A percentile compares a stretch with the other conserved stretches of the same genome.
Conservation (phyloP, 163 green algal genomes). For the Coccomyxa subellipsoidea region DNA sequence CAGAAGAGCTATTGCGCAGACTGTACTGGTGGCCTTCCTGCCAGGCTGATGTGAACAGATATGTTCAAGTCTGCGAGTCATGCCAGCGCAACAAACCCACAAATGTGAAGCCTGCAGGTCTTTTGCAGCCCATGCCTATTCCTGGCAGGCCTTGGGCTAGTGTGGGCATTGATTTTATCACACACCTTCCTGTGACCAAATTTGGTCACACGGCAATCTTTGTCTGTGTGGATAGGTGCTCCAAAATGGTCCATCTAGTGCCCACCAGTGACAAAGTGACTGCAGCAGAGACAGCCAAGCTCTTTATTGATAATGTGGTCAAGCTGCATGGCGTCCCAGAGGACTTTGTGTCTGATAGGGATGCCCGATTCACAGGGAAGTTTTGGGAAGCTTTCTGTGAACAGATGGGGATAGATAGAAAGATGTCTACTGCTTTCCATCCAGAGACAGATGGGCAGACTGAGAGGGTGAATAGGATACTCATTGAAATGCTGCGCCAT, state of each 20-base stretch:
- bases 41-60: slow-evolving; percentile 20
- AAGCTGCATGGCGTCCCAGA: slow-evolving; percentile 43
- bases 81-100: slow-evolving; percentile 47
- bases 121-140: slow-evolving; percentile 40
- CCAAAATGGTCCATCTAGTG: slow-evolving; percentile 46
- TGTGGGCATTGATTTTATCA: slow-evolving; percentile 49
- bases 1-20: not conserved
- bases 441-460: slow-evolving; percentile 60
- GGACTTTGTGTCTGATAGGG: slow-evolving; percentile 54
- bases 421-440: slow-evolving; percentile 44
- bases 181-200: slow-evolving; percentile 35
- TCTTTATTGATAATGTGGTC: slow-evolving; percentile 42
- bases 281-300: slow-evolving; percentile 32
- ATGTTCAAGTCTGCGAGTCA: slow-evolving; percentile 28
- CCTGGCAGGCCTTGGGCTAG: slow-evolving; percentile 23
- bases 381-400: slow-evolving; percentile 34
- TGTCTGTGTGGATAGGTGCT: slow-evolving; percentile 50
- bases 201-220: slow-evolving; percentile 40
- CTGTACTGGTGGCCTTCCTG: not conserved
- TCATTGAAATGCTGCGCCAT: slow-evolving; percentile 41
- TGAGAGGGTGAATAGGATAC: slow-evolving; percentile 43
- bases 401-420: slow-evolving; percentile 20
- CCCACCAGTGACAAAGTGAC: slow-evolving; percentile 36
- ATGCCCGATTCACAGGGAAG: slow-evolving; percentile 38
- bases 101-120: slow-evolving; percentile 21